A percentile compares a stretch with the other conserved stretches of the same genome.
Conservation (phyloP, 179 eudicot species). For the Silene noctiflora region DNA sequence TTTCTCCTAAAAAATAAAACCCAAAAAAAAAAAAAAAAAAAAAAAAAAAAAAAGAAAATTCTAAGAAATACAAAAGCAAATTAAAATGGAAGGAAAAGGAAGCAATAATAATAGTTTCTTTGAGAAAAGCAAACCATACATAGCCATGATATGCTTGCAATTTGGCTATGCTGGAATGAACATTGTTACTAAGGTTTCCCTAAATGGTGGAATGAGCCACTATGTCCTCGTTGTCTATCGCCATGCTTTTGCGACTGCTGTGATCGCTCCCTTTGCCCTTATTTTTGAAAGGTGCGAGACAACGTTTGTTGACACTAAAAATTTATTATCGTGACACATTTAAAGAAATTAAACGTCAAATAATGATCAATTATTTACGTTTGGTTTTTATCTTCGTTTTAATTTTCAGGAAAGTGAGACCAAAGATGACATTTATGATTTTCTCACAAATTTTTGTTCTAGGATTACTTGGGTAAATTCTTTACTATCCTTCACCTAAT, state of each 20-base stretch:
- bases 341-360: too few species aligned
- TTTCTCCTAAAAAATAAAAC: not conserved
- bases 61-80: not conserved
- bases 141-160: constrained; percentile 67
- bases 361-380: too few species aligned
- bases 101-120: constrained; percentile 20
- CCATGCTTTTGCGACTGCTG: constrained; percentile 72
- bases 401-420: constrained; percentile 55
- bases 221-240: constrained; percentile 73
- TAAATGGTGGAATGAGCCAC: constrained; percentile 78
- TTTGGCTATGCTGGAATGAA: constrained; percentile 88
- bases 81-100: constrained; percentile 16
- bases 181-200: constrained; percentile 77
- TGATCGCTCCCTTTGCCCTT: constrained; percentile 71
- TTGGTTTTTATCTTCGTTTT: not conserved
- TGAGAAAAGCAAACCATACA: constrained; percentile 56
- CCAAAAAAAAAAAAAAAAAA: too few species aligned
- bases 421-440: constrained; percentile 62
- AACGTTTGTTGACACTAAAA: not conserved
- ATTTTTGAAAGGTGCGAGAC: constrained; percentile 55
- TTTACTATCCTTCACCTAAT: not conserved
- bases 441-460: constrained; percentile 68
- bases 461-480: constrained; percentile 74
- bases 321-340: too few species aligned
- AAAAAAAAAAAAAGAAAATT: not conserved